These are phyloP conservation scores for Hypoxylon lienhwacheense DNA, from an alignment of 495 filamentous ascomycete species.

Conservation along the genomic window DNA sequence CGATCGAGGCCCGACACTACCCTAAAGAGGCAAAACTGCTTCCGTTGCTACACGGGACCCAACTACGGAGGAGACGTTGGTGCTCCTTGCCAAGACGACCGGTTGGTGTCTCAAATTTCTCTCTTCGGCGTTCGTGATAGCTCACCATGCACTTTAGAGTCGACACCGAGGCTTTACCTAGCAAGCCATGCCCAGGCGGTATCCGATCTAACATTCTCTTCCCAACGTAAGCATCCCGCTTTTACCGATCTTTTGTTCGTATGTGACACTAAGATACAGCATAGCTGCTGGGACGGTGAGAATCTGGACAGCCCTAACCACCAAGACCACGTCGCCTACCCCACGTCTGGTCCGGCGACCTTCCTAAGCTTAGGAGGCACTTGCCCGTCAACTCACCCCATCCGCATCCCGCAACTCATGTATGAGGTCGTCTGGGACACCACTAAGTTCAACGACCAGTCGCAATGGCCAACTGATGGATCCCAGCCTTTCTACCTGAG, in stretches of 20 bases:
- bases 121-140: background rate
- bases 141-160: slow-evolving; percentile 34
- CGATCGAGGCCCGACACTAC: slow-evolving; percentile 44
- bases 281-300: slow-evolving; percentile 57
- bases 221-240: slow-evolving; percentile 45
- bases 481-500: slow-evolving; percentile 53
- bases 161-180: slow-evolving; percentile 47
- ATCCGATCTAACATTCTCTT: slow-evolving; percentile 58
- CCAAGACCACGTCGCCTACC: slow-evolving; percentile 54
- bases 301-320: slow-evolving; percentile 59
- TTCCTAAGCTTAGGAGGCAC: slow-evolving; percentile 48
- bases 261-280: slow-evolving; percentile 5
- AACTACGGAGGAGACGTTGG: slow-evolving; percentile 50
- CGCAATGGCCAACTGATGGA: slow-evolving; percentile 50
- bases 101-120: slow-evolving; percentile 9
- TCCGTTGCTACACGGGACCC: slow-evolving; percentile 54
- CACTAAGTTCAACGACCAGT: slow-evolving; percentile 49
- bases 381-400: slow-evolving; percentile 53
- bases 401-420: slow-evolving; percentile 54
- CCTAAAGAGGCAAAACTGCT: slow-evolving; percentile 51
- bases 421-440: slow-evolving; percentile 58
- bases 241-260: background rate
- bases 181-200: slow-evolving; percentile 47
- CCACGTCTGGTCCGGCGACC: slow-evolving; percentile 48
- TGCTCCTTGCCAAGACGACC: slow-evolving; percentile 48